Evolutionary conservation across 805 yeast genomes (phyloP).

Genomic region (Candida dajiaensis): DNA sequence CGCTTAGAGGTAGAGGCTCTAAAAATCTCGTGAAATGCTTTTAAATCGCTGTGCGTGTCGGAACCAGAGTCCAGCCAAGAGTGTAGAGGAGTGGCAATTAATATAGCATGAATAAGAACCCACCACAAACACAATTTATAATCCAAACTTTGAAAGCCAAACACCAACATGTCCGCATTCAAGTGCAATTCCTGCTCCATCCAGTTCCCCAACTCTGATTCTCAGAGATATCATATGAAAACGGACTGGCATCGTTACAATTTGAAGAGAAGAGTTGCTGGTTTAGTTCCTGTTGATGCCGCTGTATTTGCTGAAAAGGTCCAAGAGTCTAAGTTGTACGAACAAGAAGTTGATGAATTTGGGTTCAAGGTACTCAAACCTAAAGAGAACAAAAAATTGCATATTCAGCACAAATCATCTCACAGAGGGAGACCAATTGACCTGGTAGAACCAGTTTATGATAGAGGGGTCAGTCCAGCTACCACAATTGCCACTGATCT

Average conservation of each 20-base stretch:
- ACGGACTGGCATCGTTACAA: conserved; percentile 98
- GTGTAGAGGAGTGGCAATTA: neutral
- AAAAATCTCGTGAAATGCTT: neutral
- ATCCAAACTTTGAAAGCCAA: neutral
- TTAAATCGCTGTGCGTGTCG: neutral
- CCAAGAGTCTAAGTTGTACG: conserved; percentile 28
- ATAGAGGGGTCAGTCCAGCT: conserved; percentile 44
- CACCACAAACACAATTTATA: neutral
- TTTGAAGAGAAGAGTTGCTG: conserved; percentile 87
- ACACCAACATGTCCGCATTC: conserved; percentile 25
- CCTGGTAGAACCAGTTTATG: conserved; percentile 4
- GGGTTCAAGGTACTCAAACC: conserved; percentile 31
- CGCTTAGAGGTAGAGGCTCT: too few relatives aligned
- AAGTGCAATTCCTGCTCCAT: conserved; percentile 90
- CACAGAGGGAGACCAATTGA: conserved; percentile 25
- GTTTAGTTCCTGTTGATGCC: conserved; percentile 65
- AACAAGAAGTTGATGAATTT: conserved; percentile 33
- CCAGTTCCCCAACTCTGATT: conserved; percentile 72
- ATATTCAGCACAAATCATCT: conserved; percentile 9
- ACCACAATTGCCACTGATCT: conserved; percentile 48
- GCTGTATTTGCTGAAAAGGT: conserved; percentile 37
- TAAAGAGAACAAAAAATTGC: conserved; percentile 12
- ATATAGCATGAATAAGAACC: neutral
- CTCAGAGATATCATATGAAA: conserved; percentile 91
- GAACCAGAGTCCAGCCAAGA: neutral